phyloP scores from a whole-genome alignment of 2,329 filamentous ascomycete species.

The Colletotrichum sublineola region DNA sequence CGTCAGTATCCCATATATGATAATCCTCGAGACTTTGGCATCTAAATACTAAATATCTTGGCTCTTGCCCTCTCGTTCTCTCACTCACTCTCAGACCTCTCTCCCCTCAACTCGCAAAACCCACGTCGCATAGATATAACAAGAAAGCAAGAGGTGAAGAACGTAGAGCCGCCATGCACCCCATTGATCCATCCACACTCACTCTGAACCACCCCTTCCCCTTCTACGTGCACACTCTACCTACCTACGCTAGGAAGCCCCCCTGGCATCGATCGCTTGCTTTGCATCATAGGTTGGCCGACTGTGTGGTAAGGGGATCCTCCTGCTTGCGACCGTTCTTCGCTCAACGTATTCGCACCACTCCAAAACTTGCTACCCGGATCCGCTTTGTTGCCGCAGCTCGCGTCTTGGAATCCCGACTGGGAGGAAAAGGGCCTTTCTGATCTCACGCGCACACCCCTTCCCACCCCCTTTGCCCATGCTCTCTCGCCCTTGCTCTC shows the following conservation, averaged over 20 bases:
- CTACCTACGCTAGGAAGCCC: constrained; percentile 20
- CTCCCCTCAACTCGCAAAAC: constrained; percentile 1
- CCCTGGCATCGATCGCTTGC: constrained; percentile 31
- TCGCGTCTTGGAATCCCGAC: constrained; percentile 36
- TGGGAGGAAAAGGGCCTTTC: constrained; percentile 22
- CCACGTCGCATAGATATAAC: background rate
- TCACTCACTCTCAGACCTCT: constrained; percentile 7
- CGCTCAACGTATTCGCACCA: constrained; percentile 29
- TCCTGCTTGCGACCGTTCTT: constrained; percentile 34
- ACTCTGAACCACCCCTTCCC: constrained; percentile 14
- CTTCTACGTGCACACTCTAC: no score
- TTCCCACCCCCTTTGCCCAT: background rate
- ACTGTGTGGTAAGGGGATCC: constrained; percentile 37
- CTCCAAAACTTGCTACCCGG: constrained; percentile 39
- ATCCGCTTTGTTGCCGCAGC: constrained; percentile 39
- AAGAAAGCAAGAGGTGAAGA: constrained; percentile 13
- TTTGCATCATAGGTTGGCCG: constrained; percentile 34
- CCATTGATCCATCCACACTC: constrained; percentile 4
- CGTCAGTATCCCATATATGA: background rate
- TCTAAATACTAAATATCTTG: constrained; percentile 30
- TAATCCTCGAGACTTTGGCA: constrained; percentile 31
- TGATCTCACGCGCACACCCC: constrained; percentile 15
- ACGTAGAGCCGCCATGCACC: constrained; percentile 2
- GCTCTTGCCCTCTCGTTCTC: constrained; percentile 4
- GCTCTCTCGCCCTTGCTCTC: constrained; percentile 10